Percentiles rank a stretch among this genome's conserved stretches.
Evolutionary conservation across 2,329 filamentous ascomycete genomes (phyloP).

Genomic region (Cercospora janseana): DNA sequence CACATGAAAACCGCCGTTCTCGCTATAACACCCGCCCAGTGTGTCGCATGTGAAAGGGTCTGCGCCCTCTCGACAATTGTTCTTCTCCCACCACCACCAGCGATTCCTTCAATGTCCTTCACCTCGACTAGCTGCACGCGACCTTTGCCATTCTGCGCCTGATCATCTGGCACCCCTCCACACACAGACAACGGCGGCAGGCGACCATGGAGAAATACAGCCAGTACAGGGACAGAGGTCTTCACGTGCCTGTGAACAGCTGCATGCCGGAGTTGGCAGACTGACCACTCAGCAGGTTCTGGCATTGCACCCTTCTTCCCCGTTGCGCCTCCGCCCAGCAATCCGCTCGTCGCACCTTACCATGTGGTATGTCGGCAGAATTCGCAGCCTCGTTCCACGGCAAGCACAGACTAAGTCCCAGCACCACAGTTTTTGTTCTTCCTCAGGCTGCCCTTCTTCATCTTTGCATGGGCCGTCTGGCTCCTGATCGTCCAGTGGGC

Average conservation of each 20-base stretch:
- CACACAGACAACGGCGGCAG: not conserved
- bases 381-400: not conserved
- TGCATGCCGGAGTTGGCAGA: slow-evolving; percentile 22
- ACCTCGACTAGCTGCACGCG: no score
- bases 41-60: slow-evolving; percentile 2
- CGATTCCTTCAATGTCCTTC: slow-evolving; percentile 5
- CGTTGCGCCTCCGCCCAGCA: slow-evolving; percentile 62
- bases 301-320: slow-evolving; percentile 96
- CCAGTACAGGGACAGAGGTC: slow-evolving; percentile 83
- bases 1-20: no score
- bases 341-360: slow-evolving; percentile 58
- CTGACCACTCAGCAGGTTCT: slow-evolving; percentile 64
- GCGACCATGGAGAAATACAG: slow-evolving; percentile 85
- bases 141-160: no score
- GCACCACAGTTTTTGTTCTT: slow-evolving; percentile 65
- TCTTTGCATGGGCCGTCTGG: slow-evolving; percentile 54
- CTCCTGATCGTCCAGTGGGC: slow-evolving; percentile 61
- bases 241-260: slow-evolving; percentile 3
- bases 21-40: no score
- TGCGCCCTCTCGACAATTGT: not conserved
- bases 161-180: not conserved
- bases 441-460: slow-evolving; percentile 75
- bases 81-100: not conserved
- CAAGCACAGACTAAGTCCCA: not conserved
- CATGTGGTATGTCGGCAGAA: slow-evolving; percentile 29